A percentile compares a stretch with the other conserved stretches of the same genome.
Conservation (phyloP, 2,329 filamentous ascomycete species). For the Lecanicillium sp. region DNA sequence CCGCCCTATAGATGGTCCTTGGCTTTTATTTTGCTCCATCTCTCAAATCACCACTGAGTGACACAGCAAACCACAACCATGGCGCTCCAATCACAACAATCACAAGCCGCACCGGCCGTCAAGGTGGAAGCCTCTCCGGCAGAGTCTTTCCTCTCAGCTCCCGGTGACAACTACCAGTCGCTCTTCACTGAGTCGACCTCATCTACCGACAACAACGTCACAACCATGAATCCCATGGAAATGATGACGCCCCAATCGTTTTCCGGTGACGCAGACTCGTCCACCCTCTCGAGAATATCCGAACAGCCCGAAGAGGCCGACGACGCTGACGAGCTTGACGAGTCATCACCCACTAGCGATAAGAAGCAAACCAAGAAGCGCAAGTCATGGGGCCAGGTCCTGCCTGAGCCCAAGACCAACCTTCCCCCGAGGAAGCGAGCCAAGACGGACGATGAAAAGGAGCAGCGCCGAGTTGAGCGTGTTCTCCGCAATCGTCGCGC, state of each 20-base stretch:
- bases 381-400: slow-evolving; percentile 97
- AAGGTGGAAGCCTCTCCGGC: slow-evolving; percentile 47
- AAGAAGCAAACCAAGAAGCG: slow-evolving; percentile 85
- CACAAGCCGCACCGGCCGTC: slow-evolving; percentile 32
- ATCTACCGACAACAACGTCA: slow-evolving; percentile 16
- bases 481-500: slow-evolving; percentile 94
- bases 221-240: slow-evolving; percentile 36
- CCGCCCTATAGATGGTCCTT: slow-evolving; percentile 16
- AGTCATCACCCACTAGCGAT: slow-evolving; percentile 25
- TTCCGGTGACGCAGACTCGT: slow-evolving; percentile 18
- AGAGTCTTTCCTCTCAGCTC: slow-evolving; percentile 45
- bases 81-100: slow-evolving; percentile 14
- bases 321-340: slow-evolving; percentile 10
- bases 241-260: slow-evolving; percentile 40
- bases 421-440: slow-evolving; percentile 93
- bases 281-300: slow-evolving; percentile 16
- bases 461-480: slow-evolving; percentile 93
- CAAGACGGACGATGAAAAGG: slow-evolving; percentile 98
- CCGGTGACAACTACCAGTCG: slow-evolving; percentile 39
- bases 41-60: slow-evolving; percentile 9
- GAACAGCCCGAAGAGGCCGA: slow-evolving; percentile 11
- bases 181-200: slow-evolving; percentile 32
- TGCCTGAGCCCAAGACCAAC: slow-evolving; percentile 94
- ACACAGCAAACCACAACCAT: slow-evolving; percentile 9
- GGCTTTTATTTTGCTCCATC: slow-evolving; percentile 3